A percentile compares a stretch with the other conserved stretches of the same genome.
Conservation (phyloP, 2,329 filamentous ascomycete genomes). For the Aspergillus pseudotamarii region DNA sequence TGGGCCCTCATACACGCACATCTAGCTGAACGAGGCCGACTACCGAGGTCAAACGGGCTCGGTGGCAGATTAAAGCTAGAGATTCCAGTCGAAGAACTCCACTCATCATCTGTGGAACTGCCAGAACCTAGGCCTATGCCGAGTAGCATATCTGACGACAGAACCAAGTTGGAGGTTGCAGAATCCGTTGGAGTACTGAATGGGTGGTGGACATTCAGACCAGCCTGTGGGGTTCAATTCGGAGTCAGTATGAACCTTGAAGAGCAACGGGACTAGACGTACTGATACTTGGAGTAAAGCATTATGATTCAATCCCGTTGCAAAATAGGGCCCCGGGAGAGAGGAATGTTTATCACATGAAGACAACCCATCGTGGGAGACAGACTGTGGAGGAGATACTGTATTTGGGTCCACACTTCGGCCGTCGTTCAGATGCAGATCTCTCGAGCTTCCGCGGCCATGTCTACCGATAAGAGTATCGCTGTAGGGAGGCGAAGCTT, state of each 20-base stretch:
- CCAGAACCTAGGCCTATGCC: not conserved
- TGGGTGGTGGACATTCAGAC: not conserved
- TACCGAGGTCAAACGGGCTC: not conserved
- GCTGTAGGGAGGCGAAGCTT: not conserved
- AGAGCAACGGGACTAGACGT: not conserved
- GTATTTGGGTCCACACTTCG: not conserved
- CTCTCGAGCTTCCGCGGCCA: not conserved
- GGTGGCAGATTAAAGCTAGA: not conserved
- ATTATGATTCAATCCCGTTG: not conserved
- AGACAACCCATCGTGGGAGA: not conserved
- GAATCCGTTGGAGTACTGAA: not conserved
- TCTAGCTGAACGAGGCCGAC: not conserved
- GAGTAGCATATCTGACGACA: not conserved
- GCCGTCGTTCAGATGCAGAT: not conserved
- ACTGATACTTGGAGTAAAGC: not conserved
- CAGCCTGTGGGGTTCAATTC: not conserved
- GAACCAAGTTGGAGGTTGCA: not conserved
- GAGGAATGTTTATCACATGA: not conserved
- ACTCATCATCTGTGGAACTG: slow-evolving; percentile 1
- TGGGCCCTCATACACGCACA: not conserved
- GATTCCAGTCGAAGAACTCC: not conserved
- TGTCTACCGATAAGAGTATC: not conserved
- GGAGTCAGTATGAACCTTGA: not conserved
- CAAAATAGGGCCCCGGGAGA: not conserved
- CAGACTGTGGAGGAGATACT: not conserved